A percentile compares a stretch with the other conserved stretches of the same genome.
phyloP scores from a whole-genome alignment of 2,329 filamentous ascomycete species.

The Nemania bipapillata region DNA sequence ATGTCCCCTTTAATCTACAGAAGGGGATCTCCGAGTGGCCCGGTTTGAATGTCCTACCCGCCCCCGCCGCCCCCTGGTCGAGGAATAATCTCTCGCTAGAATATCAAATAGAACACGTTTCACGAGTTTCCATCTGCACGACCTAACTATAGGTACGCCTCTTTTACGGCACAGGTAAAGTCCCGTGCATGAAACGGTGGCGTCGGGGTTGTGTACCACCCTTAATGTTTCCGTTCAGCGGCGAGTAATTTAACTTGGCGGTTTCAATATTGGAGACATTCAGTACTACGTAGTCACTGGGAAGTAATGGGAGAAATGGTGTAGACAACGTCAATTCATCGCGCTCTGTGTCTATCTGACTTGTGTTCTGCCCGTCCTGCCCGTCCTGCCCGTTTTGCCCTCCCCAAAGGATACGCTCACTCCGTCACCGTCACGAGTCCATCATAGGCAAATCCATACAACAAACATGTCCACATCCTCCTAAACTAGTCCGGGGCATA shows the following conservation, averaged over 20 bases:
- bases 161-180: neutral
- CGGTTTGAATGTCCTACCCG: neutral
- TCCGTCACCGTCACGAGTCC: neutral
- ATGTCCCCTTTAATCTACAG: neutral
- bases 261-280: neutral
- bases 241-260: neutral
- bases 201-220: neutral
- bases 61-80: neutral
- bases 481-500: neutral
- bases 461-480: neutral
- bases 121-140: neutral
- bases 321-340: conserved; percentile 14
- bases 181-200: conserved; percentile 1
- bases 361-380: too few species aligned
- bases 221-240: neutral
- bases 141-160: neutral
- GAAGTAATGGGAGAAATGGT: neutral
- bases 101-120: neutral
- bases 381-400: too few species aligned
- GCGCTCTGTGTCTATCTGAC: neutral
- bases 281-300: too few species aligned
- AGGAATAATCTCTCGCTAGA: neutral
- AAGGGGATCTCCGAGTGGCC: neutral
- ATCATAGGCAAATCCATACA: neutral
- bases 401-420: too few species aligned